Conservation (phyloP, 108 stramenopile genomes). For the Pseudonitzschia multistriata region DNA sequence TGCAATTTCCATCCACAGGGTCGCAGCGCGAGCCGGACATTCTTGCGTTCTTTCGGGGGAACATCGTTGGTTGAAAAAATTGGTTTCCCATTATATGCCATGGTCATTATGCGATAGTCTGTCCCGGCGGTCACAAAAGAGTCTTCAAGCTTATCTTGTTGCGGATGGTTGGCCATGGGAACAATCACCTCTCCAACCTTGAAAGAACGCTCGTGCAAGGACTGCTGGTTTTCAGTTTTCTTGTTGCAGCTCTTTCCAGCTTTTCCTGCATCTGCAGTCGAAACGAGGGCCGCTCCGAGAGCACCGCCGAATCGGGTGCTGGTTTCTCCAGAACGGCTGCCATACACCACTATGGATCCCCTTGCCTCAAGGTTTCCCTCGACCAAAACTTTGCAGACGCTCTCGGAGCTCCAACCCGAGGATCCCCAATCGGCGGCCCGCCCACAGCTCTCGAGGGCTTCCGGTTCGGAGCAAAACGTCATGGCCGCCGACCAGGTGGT, state of each 20-base stretch:
- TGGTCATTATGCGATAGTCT: conserved; percentile 57
- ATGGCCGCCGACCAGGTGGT: conserved; percentile 51
- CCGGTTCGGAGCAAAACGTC: conserved; percentile 43
- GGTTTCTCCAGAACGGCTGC: conserved; percentile 32
- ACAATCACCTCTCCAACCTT: conserved; percentile 59
- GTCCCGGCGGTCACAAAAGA: conserved; percentile 43
- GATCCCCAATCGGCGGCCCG: conserved; percentile 52
- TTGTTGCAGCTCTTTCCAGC: neutral
- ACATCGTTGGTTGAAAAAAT: conserved; percentile 44
- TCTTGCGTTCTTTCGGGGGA: conserved; percentile 21
- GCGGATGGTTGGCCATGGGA: conserved; percentile 21
- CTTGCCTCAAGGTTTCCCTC: conserved; percentile 22
- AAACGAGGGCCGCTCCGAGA: conserved; percentile 26
- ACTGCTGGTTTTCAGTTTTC: neutral
- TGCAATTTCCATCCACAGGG: conserved; percentile 59
- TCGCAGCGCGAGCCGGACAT: conserved; percentile 41
- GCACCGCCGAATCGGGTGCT: conserved; percentile 32
- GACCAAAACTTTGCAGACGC: conserved; percentile 33
- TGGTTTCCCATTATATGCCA: conserved; percentile 34
- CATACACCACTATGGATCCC: conserved; percentile 40
- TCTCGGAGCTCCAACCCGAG: conserved; percentile 31
- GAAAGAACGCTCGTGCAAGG: conserved; percentile 28
- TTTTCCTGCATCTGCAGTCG: neutral
- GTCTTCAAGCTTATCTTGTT: conserved; percentile 17
- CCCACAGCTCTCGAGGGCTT: conserved; percentile 43